Evolutionary conservation across 2,329 filamentous ascomycete species (phyloP).

Genomic region (Penicillium sp.): DNA sequence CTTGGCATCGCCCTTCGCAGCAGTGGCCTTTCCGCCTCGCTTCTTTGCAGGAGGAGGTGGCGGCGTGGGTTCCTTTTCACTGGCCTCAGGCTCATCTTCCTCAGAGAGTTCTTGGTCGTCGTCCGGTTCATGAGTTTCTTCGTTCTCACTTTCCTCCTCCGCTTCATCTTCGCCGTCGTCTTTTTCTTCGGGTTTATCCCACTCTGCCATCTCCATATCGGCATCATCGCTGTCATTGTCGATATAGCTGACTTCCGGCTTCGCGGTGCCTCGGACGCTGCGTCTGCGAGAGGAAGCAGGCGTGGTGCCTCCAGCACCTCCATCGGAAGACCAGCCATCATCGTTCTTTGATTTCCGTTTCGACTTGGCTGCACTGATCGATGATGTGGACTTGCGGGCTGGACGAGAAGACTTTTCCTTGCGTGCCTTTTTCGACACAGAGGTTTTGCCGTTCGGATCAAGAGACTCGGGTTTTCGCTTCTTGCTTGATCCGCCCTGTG

Average conservation of each 20-base stretch:
- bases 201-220: slow-evolving; percentile 43
- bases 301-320: slow-evolving; percentile 39
- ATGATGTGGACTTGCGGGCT: slow-evolving; percentile 36
- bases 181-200: slow-evolving; percentile 30
- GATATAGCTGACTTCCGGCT: slow-evolving; percentile 42
- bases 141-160: slow-evolving; percentile 18
- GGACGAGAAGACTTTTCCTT: slow-evolving; percentile 29
- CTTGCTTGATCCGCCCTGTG: slow-evolving; percentile 27
- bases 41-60: slow-evolving; percentile 16
- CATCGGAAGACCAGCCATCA: slow-evolving; percentile 43
- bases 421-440: slow-evolving; percentile 31
- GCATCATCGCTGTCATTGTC: slow-evolving; percentile 47
- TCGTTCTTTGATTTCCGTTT: slow-evolving; percentile 41
- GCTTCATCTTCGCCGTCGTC: slow-evolving; percentile 29
- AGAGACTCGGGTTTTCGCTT: slow-evolving; percentile 44
- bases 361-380: slow-evolving; percentile 28
- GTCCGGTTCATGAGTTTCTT: slow-evolving; percentile 11
- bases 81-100: slow-evolving; percentile 9
- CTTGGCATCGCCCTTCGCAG: slow-evolving; percentile 7
- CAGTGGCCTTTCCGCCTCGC: slow-evolving; percentile 10
- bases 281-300: slow-evolving; percentile 37
- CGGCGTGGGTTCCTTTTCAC: slow-evolving; percentile 21
- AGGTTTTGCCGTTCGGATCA: slow-evolving; percentile 25
- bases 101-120: slow-evolving; percentile 12
- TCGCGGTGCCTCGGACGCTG: slow-evolving; percentile 38